Base-by-base conservation (phyloP, 441 rosid species). In the Bruguiera hainesii region DNA sequence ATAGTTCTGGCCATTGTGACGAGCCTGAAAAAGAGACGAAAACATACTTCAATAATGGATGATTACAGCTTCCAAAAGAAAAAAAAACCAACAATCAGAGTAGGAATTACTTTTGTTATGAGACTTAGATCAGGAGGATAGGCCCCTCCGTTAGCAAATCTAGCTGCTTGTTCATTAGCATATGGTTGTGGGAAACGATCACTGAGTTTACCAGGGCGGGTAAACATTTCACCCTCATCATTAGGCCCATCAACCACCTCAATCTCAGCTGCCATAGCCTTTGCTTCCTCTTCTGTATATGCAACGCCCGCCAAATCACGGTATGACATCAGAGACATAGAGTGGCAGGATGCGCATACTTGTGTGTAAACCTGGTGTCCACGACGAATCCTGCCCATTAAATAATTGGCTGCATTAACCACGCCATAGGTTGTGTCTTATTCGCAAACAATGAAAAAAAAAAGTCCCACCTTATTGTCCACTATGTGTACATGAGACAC, bases 81-180 rank as follows among this genome's bases (percentile, higher is more conserved):
- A 28, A 15, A 28, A 33, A 48, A 25, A 37, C 6, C 16, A 33
- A 37, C 55, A 19, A 2, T 61, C 61, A 67, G 66, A 59, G 68
- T 1, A 35, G 64, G 64, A 59, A 73, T 81, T 78, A 96, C 99
- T 83, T 96, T 93, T 26, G 99, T 91, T 67, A 96, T 91, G 63
- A 96, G 97, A 87, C 98, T 96, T 60, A 96, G 82, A 87, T 96
- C 99, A 65, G 99, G 99, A 73, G 99, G 99, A 82, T 96, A 93
- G 6, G 99, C 99, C 67, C 99, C 99, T 73, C 99, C 99, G 84
- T 96, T 96, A 63, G 98, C 98, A 84, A 93, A 96, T 82, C 98
- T 91, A 69, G 99, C 99, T 26, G 98, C 99, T 77, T 81, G 74
- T 73, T 96, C 99, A 77, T 96, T 96, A 0, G 91, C 25, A 75